phyloP scores from a whole-genome alignment of 148 eudicot genomes.

The Chenopodium suecicum region DNA sequence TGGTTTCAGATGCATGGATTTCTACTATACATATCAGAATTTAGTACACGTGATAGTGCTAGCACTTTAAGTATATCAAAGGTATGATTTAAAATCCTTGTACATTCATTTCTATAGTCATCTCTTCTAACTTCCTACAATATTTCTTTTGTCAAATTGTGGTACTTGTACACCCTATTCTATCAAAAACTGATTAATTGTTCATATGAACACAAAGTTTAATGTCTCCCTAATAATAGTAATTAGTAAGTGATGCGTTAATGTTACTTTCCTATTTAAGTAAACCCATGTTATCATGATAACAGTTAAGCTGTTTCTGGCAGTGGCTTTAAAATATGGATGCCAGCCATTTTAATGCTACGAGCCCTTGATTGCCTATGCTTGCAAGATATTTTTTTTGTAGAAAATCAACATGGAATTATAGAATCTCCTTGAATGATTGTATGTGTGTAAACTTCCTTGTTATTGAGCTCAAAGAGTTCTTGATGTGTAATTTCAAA shows the following conservation, averaged over 20 bases:
- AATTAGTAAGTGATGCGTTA: not conserved
- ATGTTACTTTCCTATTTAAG: not conserved
- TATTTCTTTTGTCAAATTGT: not conserved
- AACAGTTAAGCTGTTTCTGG: not conserved
- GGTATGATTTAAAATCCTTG: constrained; percentile 39
- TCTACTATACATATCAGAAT: constrained; percentile 58
- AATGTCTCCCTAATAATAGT: not conserved
- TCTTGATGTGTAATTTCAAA: constrained; percentile 2
- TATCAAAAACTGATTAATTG: not conserved
- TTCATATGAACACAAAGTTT: not conserved
- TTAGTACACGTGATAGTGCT: constrained; percentile 38
- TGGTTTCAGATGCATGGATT: constrained; percentile 80
- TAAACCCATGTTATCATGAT: not conserved
- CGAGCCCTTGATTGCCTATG: not conserved
- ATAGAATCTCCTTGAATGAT: not conserved
- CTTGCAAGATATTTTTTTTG: not conserved
- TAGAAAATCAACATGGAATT: not conserved
- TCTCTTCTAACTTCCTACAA: not conserved
- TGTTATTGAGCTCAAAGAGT: not conserved
- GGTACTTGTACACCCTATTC: too few species aligned
- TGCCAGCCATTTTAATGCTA: not conserved
- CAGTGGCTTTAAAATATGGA: not conserved
- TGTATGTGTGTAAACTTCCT: not conserved
- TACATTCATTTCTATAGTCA: not conserved
- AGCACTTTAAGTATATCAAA: constrained; percentile 63